Evolutionary conservation across 2,329 filamentous ascomycete genomes (phyloP), one percentile per base, ranked within the genome.

Genomic region (Monilinia polystroma): DNA sequence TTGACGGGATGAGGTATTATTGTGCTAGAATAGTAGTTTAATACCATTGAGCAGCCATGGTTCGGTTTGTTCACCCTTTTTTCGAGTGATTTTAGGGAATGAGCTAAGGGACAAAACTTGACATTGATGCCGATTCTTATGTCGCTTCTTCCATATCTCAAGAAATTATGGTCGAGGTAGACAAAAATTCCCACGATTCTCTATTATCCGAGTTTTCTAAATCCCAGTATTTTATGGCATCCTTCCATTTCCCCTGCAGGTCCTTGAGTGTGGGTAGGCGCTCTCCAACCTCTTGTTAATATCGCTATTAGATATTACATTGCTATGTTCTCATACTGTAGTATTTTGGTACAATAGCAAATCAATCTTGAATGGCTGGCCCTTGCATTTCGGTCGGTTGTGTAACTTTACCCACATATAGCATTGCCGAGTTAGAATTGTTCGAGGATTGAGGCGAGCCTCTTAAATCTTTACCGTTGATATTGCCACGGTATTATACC

Each of bases 181-280:
- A 23, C 29, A 7, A 14, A 35, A 41, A 23, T 3, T 49, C 23
- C 4, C 26, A 59, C 38, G 54, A 16, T 49, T 35, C n/a, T 29
- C 32, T 16, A n/a, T 32, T 20, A 18, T 35, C 32, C 32, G 32
- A 8, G 32, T 35, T 47, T 47, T 23, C 26, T 45, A 11, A 6
- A 59, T 35, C 63, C 54, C 23, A 29, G 63, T 29, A 49, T 18
- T 41, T 58, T 41, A 58, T 51, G 45, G 54, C 29, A 18, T 54
- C 35, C n/a, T 38, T 10, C 29, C 45, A 45, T 58, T 32, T 51
- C 32, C 51, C 32, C 58, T 59, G 53, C 53, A 41, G 43, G 63
- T 43, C 59, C 35, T 63, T 52, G 29, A 53, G 29, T 23, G 29
- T 23, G 53, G 26, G 5, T 59, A n/a, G 11, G 45, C 23, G 38